Conservation (phyloP, 495 filamentous ascomycete species). For the Xylaria palmicola region DNA sequence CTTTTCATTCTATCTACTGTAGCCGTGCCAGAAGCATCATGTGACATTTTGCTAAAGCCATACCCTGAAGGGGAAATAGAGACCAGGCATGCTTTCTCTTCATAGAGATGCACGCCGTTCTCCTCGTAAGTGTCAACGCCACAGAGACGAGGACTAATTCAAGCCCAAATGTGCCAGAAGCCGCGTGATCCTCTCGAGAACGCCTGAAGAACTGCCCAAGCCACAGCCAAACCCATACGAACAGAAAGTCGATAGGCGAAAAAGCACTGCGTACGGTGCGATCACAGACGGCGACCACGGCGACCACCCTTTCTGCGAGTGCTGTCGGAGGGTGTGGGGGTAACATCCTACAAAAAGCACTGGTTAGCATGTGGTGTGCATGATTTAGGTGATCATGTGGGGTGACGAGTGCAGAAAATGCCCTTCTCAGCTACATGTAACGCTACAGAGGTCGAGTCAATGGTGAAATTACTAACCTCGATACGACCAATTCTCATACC, state of each 20-base stretch:
- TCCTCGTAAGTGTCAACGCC: slow-evolving; percentile 64
- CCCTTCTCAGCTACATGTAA: background rate
- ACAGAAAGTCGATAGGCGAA: slow-evolving; percentile 14
- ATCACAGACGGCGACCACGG: slow-evolving; percentile 98
- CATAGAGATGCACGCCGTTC: slow-evolving; percentile 57
- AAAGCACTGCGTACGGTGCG: slow-evolving; percentile 28
- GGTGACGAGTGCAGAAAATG: background rate
- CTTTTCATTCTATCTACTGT: slow-evolving; percentile 37
- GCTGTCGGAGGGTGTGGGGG: slow-evolving; percentile 96
- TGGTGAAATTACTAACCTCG: slow-evolving; percentile 44
- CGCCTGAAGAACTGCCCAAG: slow-evolving; percentile 35
- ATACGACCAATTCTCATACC: slow-evolving; percentile 99
- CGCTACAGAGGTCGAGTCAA: background rate
- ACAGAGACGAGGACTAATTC: slow-evolving; percentile 43
- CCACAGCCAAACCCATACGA: slow-evolving; percentile 29
- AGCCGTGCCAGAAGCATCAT: slow-evolving; percentile 54
- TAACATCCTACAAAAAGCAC: slow-evolving; percentile 65
- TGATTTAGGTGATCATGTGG: background rate
- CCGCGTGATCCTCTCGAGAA: slow-evolving; percentile 29
- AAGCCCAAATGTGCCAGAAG: slow-evolving; percentile 30
- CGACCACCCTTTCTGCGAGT: slow-evolving; percentile 99
- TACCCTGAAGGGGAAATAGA: slow-evolving; percentile 39
- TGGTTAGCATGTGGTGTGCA: background rate
- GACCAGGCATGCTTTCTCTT: slow-evolving; percentile 55
- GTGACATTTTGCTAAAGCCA: slow-evolving; percentile 48